Evolutionary conservation across 208 protist species (phyloP), one percentile per base, ranked within the genome.

Genomic region (Wallacemonas sp.): DNA sequence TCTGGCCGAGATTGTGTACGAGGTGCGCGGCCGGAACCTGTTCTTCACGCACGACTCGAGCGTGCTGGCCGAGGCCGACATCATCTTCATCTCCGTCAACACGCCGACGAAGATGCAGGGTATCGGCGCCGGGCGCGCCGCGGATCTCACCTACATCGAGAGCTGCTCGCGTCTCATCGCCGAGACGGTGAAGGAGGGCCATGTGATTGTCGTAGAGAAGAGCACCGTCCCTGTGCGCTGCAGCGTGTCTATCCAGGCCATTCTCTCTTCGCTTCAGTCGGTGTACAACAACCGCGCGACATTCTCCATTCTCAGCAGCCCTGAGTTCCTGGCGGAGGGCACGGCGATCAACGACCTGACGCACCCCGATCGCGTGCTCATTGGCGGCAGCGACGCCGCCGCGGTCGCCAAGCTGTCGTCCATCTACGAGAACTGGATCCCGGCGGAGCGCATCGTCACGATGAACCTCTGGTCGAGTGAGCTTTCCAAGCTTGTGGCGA

Each of bases 21-120:
- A 72, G 24, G 71, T 63, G 29, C 83, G 90, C 47, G 83, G 74
- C 5, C 78, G 80, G 48, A 99, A 98, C 61, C 87, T 99, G 16
- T 98, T 98, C 74, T 99, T 99, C 76, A 92, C 91, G 2, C 96
- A 93, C 14, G 92, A 99, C 61, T n/a, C 12, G 0, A 70, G 52
- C 9, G 65, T 68, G 9, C 90, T 99, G 17, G 44, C 65, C 4
- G 76, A 83, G 2, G 83, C 95, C 1, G 93, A 98, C 49, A 87
- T 99, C 36, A 98, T 99, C 65, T 99, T 99, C 72, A 87, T 99
- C 32, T 90, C 94, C 24, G 98, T 99, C 12, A 98, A 98, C 76
- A 99, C 98, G 0, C 97, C 97, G 32, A 99, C 96, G 1, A 99
- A 99, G 81, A 81, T 69, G 21, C 87, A 87, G n/a, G 98, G 98